phyloP scores from a whole-genome alignment of 345 rosid genomes.

The Heritiera fomes region DNA sequence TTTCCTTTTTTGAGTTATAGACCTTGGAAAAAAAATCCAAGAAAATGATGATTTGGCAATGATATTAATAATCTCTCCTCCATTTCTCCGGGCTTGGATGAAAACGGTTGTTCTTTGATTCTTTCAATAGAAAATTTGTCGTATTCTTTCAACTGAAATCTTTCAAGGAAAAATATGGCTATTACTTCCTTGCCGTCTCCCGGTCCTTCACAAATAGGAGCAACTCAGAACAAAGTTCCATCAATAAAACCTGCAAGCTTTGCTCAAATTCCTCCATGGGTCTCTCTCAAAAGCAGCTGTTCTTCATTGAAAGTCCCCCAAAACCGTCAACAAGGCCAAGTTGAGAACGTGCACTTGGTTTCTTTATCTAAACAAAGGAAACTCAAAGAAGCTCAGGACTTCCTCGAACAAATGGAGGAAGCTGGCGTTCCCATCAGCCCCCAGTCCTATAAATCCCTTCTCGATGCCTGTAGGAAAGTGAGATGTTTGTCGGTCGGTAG shows the following conservation, averaged over 20 bases:
- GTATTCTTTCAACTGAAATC: neutral
- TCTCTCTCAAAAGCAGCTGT: constrained; percentile 46
- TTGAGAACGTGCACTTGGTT: constrained; percentile 58
- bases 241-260: constrained; percentile 40
- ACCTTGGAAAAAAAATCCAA: too few species aligned
- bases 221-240: constrained; percentile 24
- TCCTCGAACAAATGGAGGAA: constrained; percentile 53
- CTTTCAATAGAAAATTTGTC: neutral
- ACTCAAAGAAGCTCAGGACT: constrained; percentile 61
- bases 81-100: neutral
- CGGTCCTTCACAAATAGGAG: constrained; percentile 13
- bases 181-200: constrained; percentile 26
- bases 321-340: constrained; percentile 35
- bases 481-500: constrained; percentile 49
- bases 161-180: constrained; percentile 15
- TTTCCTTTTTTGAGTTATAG: too few species aligned
- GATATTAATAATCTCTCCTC: neutral
- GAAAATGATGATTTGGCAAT: too few species aligned
- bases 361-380: constrained; percentile 58
- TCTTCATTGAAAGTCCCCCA: constrained; percentile 33
- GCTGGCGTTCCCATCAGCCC: constrained; percentile 49
- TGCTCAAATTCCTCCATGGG: constrained; percentile 54
- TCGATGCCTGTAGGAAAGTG: constrained; percentile 47
- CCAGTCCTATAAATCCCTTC: constrained; percentile 44
- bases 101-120: neutral